These are phyloP conservation scores for Mortierella sp. DNA, from an alignment of 371 early-diverging fungal species.

Conservation along the genomic window DNA sequence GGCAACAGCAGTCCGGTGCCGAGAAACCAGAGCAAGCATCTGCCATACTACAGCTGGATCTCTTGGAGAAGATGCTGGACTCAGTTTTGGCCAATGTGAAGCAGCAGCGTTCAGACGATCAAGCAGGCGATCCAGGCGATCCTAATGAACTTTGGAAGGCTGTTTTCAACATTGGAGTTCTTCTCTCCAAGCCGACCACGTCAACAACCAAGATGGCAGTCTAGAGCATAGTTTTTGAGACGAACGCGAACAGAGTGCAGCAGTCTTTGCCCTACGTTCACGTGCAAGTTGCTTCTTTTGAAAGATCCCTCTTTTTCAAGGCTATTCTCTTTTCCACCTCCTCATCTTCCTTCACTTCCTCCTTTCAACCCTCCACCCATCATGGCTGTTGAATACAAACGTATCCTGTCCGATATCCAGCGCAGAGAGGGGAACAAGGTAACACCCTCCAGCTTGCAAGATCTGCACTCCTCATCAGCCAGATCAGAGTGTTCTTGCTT, in stretches of 20 bases:
- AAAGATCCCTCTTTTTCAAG: too few relatives aligned
- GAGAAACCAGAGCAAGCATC: background rate
- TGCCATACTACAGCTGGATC: slow-evolving; percentile 8
- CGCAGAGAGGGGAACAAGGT: slow-evolving; percentile 76
- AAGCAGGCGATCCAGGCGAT: slow-evolving; percentile 4
- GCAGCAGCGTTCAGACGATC: slow-evolving; percentile 16
- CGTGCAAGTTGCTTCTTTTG: too few relatives aligned
- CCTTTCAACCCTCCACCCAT: slow-evolving; percentile 7
- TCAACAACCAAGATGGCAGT: too few relatives aligned
- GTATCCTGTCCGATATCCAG: slow-evolving; percentile 76
- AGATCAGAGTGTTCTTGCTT: background rate
- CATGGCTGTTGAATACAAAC: slow-evolving; percentile 71
- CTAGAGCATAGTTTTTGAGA: background rate
- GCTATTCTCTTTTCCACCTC: too few relatives aligned
- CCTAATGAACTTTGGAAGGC: slow-evolving; percentile 13
- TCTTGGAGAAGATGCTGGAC: slow-evolving; percentile 29
- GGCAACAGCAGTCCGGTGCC: background rate
- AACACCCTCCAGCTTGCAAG: slow-evolving; percentile 3
- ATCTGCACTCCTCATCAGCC: background rate
- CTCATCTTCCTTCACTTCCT: background rate
- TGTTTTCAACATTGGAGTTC: slow-evolving; percentile 19
- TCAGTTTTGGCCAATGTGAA: slow-evolving; percentile 27
- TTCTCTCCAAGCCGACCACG: background rate
- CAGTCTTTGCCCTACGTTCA: background rate
- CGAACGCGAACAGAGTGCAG: too few relatives aligned